Base-by-base conservation (phyloP, 805 yeast genomes). In the Myxozyma vanderwaltii region DNA sequence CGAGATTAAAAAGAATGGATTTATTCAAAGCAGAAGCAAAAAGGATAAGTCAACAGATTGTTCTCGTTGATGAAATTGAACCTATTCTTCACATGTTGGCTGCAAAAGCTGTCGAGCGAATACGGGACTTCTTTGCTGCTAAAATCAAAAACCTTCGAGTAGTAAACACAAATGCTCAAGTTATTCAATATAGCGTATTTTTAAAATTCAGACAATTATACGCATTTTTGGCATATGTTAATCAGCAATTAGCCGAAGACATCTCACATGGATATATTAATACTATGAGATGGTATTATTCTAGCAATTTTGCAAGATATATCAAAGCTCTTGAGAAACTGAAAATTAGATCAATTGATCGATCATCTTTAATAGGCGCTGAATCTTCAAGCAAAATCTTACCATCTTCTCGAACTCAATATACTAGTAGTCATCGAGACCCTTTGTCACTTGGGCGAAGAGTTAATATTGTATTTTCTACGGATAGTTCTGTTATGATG, bases 251-350 rank as follows among this genome's bases (percentile, higher is more conserved):
- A 55, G 92, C 96, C 0, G 70, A 75, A 15, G 94, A 89, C 68
- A 78, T 94, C 40, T 80, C 84, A 55, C 81, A 81, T 67, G 98
- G 97, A 0, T 94, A 94, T 71, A 75, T 85, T 19, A 85, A 84
- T 68, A 92, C 98, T 1, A 91, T 94, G 89, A 78, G 82, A 68
- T 94, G 99, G 99, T 94, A 92, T 75, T 94, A 94, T 71, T 78
- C 81, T 58, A 81, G 86, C 57, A 82, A 88, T 66, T 92, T 91
- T 69, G 84, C 86, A 17, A 82, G 91, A 63, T 91, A 91, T 73
- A 72, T 86, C 39, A 82, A 85, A 61, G 84, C 95, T 0, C 73
- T 91, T 51, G 88, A 88, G 60, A 83, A 83, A 64, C 72, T 90
- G 59, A 82, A 80, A 44, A 64, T 85, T 17, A 77, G 79, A 52